phyloP scores from a whole-genome alignment of 1,139 yeast species.

The Debaryomyces coudertii region DNA sequence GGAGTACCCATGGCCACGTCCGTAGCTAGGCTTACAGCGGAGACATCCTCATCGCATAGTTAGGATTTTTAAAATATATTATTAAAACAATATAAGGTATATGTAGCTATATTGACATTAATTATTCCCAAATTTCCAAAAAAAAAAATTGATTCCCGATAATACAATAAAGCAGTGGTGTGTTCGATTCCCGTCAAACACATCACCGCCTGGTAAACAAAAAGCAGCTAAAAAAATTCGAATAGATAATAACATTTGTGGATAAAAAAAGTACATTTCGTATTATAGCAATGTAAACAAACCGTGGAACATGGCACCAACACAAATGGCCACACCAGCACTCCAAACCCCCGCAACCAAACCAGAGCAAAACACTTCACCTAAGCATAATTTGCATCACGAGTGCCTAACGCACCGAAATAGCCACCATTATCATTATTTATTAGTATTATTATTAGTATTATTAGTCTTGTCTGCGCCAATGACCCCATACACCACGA shows the following conservation, averaged over 20 bases:
- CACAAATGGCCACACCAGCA: neutral
- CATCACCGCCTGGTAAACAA: conserved; percentile 7
- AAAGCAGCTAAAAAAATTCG: conserved; percentile 10
- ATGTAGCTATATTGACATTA: conserved; percentile 12
- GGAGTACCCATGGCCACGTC: neutral
- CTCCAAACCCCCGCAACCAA: neutral
- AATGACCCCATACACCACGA: neutral
- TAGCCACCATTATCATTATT: conserved; percentile 1
- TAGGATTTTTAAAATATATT: conserved; percentile 10
- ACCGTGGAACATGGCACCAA: neutral
- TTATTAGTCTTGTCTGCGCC: neutral
- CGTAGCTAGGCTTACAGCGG: too few species aligned
- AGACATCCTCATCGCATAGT: neutral
- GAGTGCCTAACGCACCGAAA: neutral
- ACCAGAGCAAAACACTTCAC: conserved; percentile 3
- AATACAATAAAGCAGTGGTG: conserved; percentile 6
- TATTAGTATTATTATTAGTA: conserved; percentile 1
- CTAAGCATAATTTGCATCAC: conserved; percentile 6
- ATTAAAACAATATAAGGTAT: conserved; percentile 13
- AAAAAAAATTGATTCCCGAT: conserved; percentile 11
- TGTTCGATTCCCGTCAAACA: conserved; percentile 17
- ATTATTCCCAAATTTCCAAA: conserved; percentile 11
- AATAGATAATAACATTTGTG: conserved; percentile 15
- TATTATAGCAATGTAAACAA: conserved; percentile 4
- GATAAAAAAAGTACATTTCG: conserved; percentile 6